Evolutionary conservation across 768 basidiomycete genomes (phyloP).

Genomic region (Galerina marginata): DNA sequence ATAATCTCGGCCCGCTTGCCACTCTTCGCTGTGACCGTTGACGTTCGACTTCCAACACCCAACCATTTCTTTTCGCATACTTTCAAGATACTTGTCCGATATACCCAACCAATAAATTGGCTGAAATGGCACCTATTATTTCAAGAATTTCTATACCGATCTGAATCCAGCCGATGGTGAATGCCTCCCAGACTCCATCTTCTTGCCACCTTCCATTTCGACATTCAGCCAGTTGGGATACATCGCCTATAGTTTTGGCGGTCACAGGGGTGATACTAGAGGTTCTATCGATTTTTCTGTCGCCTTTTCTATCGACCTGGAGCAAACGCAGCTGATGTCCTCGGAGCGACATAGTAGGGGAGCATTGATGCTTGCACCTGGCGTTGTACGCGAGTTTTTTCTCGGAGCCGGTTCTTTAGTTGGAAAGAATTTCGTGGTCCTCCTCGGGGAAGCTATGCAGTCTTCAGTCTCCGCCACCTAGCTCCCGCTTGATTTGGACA

Average conservation of each 20-base stretch:
- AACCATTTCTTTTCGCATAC: no score
- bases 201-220: no score
- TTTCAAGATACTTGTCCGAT: no score
- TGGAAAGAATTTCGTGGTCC: slow-evolving; percentile 15
- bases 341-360: slow-evolving; percentile 20
- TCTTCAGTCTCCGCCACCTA: not conserved
- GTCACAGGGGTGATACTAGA: not conserved
- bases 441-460: slow-evolving; percentile 18
- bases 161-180: no score
- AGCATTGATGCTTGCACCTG: slow-evolving; percentile 7
- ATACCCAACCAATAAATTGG: no score
- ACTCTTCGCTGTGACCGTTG: no score
- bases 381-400: slow-evolving; percentile 5
- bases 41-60: no score
- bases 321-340: slow-evolving; percentile 13
- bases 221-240: not conserved
- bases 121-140: no score
- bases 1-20: no score
- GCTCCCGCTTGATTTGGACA: slow-evolving; percentile 11
- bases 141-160: no score
- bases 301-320: not conserved
- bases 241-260: not conserved
- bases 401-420: slow-evolving; percentile 25
- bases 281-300: not conserved
- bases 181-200: no score